Evolutionary conservation across 73 alveolate genomes (phyloP).

Genomic region (Durusdinium trenchii): DNA sequence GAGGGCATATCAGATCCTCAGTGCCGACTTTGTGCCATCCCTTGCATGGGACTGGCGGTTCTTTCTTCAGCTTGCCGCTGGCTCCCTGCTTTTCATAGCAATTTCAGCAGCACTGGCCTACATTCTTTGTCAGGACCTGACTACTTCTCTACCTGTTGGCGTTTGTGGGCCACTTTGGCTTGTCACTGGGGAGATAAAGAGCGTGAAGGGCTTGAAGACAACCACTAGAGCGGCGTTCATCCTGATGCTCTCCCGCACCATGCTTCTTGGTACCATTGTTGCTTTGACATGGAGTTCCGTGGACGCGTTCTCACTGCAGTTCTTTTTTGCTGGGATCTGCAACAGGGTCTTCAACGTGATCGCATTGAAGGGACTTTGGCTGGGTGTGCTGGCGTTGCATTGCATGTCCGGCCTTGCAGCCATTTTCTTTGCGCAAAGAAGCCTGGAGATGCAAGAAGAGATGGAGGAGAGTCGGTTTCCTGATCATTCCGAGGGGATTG

Average conservation of each 20-base stretch:
- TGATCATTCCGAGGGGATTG: too few species aligned
- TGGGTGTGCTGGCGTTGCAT: too few species aligned
- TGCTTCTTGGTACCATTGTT: background rate
- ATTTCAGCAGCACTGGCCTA: slow-evolving; percentile 7
- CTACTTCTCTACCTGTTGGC: background rate
- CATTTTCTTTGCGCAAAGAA: too few species aligned
- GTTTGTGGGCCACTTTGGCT: background rate
- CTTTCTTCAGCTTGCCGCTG: background rate
- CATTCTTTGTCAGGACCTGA: background rate
- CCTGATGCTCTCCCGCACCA: background rate
- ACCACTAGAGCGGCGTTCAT: background rate
- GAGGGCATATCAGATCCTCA: background rate
- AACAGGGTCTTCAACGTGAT: background rate
- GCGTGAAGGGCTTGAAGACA: too few species aligned
- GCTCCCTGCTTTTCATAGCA: background rate
- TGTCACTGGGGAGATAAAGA: background rate
- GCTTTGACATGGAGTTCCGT: background rate
- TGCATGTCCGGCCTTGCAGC: too few species aligned
- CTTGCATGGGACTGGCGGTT: background rate
- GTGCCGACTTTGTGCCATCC: background rate
- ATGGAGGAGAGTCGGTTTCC: too few species aligned
- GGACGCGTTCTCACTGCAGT: background rate
- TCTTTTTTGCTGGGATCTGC: background rate
- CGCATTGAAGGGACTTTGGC: background rate
- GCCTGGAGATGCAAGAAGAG: too few species aligned